Conservation (phyloP, 1,284 basidiomycete genomes). For the Phenoliferia sp. region DNA sequence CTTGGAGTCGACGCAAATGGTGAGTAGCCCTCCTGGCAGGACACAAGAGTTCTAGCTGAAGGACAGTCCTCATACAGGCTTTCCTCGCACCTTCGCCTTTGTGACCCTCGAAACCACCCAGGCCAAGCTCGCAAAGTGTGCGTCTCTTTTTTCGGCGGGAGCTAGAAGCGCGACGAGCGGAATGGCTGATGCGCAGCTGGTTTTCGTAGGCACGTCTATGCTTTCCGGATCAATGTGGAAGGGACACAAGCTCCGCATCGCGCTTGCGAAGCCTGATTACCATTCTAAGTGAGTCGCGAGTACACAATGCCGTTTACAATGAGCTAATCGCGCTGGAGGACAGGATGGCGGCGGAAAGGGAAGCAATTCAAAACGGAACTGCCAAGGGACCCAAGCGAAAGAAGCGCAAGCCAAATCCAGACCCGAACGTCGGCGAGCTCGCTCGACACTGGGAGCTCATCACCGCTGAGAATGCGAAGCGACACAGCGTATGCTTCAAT, state of each 20-base stretch:
- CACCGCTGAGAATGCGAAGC: slow-evolving; percentile 19
- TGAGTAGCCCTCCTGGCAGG: not conserved
- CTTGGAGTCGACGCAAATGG: slow-evolving; percentile 15
- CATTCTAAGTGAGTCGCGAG: slow-evolving; percentile 9
- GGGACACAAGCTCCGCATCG: slow-evolving; percentile 31
- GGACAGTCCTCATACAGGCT: slow-evolving; percentile 3
- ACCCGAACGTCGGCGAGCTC: slow-evolving; percentile 12
- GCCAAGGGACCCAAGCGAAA: slow-evolving; percentile 1
- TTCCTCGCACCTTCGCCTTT: slow-evolving; percentile 24
- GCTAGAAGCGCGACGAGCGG: not conserved
- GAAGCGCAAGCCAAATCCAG: slow-evolving; percentile 23
- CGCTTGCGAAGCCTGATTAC: slow-evolving; percentile 24
- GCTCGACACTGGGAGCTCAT: slow-evolving; percentile 27
- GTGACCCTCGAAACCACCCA: slow-evolving; percentile 24
- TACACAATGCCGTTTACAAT: too few relatives aligned
- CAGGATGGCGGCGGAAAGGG: slow-evolving; percentile 14
- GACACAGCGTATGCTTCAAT: slow-evolving; percentile 16
- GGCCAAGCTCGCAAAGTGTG: slow-evolving; percentile 24
- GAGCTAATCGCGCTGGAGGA: too few relatives aligned
- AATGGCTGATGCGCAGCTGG: not conserved
- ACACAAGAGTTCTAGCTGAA: not conserved
- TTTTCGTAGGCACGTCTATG: slow-evolving; percentile 27
- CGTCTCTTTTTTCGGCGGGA: not conserved
- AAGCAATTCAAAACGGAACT: not conserved
- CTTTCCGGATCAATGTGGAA: slow-evolving; percentile 32